Conservation (phyloP, 345 rosid genomes). For the Orychophragmus violaceus region DNA sequence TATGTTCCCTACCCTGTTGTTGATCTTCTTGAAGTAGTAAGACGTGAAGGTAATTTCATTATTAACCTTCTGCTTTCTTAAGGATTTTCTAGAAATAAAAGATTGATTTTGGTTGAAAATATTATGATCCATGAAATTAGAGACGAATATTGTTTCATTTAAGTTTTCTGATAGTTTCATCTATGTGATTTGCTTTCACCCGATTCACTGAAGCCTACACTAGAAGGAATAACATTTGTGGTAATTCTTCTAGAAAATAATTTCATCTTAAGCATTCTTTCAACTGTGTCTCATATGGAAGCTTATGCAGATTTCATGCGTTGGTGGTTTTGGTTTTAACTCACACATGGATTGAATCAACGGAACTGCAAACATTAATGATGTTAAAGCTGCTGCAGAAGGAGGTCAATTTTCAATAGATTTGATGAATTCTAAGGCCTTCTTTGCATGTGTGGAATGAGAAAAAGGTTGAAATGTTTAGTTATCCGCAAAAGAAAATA, state of each 20-base stretch:
- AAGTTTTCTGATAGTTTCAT: no score
- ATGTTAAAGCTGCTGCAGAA: constrained; percentile 48
- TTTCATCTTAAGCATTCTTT: not conserved
- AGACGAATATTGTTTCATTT: no score
- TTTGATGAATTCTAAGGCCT: not conserved
- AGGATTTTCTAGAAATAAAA: no score
- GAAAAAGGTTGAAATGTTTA: not conserved
- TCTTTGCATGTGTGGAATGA: no score
- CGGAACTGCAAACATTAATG: constrained; percentile 58
- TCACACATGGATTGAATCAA: constrained; percentile 47
- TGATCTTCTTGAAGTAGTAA: no score
- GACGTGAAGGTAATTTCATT: no score
- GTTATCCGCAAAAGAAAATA: not conserved
- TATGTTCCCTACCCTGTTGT: no score
- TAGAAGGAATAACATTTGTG: constrained; percentile 52
- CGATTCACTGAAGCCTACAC: constrained; percentile 42
- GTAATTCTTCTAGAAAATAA: constrained; percentile 26
- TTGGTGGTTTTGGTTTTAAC: constrained; percentile 60
- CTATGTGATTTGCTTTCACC: constrained; percentile 57
- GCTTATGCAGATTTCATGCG: constrained; percentile 46
- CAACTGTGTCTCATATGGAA: not conserved
- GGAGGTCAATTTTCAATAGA: constrained; percentile 31
- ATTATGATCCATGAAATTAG: no score
- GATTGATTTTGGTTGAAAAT: no score
- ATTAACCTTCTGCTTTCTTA: no score